Percentiles rank a stretch among this genome's conserved stretches.
Evolutionary conservation across 371 early-diverging fungal species (phyloP).

Genomic region (Conidiobolus incongruus): DNA sequence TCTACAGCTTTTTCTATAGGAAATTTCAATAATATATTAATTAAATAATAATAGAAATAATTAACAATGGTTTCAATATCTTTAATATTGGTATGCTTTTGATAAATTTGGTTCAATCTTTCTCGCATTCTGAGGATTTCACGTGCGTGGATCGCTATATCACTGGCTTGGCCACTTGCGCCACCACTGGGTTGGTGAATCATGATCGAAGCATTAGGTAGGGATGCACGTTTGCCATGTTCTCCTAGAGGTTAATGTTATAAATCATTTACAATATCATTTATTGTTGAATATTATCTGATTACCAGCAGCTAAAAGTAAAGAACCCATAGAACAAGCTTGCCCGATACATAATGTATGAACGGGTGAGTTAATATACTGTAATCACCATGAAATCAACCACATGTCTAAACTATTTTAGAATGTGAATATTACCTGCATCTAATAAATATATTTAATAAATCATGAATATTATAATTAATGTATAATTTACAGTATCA

Average conservation of each 20-base stretch:
- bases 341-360: conserved; percentile 90
- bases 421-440: conserved; percentile 7
- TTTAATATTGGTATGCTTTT: conserved; percentile 62
- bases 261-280: too few relatives aligned
- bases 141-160: conserved; percentile 90
- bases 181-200: conserved; percentile 95
- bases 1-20: conserved; percentile 62
- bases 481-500: conserved; percentile 37
- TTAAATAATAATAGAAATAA: not conserved
- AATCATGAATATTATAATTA: not conserved
- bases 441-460: conserved; percentile 5
- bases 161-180: conserved; percentile 89
- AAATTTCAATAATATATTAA: not conserved
- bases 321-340: conserved; percentile 94
- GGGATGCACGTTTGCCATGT: conserved; percentile 61
- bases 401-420: too few relatives aligned
- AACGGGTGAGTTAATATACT: conserved; percentile 84
- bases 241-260: too few relatives aligned
- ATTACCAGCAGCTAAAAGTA: conserved; percentile 70
- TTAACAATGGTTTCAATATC: conserved; percentile 61
- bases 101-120: conserved; percentile 67
- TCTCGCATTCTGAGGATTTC: conserved; percentile 84
- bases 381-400: too few relatives aligned
- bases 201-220: conserved; percentile 90
- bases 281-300: too few relatives aligned